Conservation (phyloP, 805 yeast species). For the Ogataea corticis region DNA sequence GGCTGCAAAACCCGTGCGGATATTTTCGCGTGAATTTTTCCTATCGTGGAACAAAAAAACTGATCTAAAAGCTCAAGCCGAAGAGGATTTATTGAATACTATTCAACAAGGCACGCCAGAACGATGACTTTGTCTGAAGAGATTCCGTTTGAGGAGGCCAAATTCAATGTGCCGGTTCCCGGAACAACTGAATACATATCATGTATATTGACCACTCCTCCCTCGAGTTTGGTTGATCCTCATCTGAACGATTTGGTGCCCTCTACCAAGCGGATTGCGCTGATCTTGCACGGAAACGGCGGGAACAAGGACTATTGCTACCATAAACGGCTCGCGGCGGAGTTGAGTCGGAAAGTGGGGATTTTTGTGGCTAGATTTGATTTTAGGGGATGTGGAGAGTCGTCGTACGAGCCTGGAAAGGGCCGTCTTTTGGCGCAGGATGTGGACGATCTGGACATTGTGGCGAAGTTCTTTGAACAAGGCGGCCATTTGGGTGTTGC, state of each 20-base stretch:
- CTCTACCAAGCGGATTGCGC: constrained; percentile 37
- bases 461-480: constrained; percentile 36
- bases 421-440: constrained; percentile 70
- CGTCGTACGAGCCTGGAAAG: constrained; percentile 44
- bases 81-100: too few species aligned
- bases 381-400: constrained; percentile 82
- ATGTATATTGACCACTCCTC: constrained; percentile 24
- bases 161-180: constrained; percentile 13
- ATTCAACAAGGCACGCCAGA: too few species aligned
- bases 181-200: constrained; percentile 15
- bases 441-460: constrained; percentile 60
- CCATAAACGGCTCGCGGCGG: constrained; percentile 61
- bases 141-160: constrained; percentile 8
- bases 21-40: too few species aligned
- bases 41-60: too few species aligned
- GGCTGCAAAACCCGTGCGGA: too few species aligned
- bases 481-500: constrained; percentile 35
- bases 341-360: constrained; percentile 59
- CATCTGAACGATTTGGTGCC: constrained; percentile 14
- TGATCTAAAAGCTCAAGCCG: too few species aligned
- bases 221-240: constrained; percentile 14
- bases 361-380: constrained; percentile 73
- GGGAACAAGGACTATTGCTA: constrained; percentile 84
- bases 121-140: too few species aligned
- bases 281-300: constrained; percentile 80